Evolutionary conservation across 192 early-diverging fungal species (phyloP), one percentile per base, ranked within the genome.

Genomic region (Lobosporangium transversale): DNA sequence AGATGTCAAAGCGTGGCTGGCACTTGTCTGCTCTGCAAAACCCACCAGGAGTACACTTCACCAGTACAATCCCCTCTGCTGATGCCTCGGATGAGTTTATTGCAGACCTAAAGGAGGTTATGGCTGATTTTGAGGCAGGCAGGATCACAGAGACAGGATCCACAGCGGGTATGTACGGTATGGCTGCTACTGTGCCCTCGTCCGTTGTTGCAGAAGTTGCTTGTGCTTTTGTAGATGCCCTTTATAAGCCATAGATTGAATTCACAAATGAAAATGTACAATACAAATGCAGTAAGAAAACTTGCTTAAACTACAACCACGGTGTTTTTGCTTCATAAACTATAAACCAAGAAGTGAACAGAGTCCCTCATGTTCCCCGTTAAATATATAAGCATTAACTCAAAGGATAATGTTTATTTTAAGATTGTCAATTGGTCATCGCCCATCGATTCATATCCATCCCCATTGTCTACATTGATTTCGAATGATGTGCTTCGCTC

Each of bases 161-260:
- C 0, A 89, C 92, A 7, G 92, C 95, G 14, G 94, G 95, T 36
- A 89, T 98, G 52, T 98, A 98, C 57, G 97, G 97, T 31, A 93
- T 94, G 78, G 94, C 95, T 11, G 91, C 94, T 15, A 91, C 87
- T 11, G 85, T 98, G 3, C 95, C 97, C 0, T 93, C 97, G 60
- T 88, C 86, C 20, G 92, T 98, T 51, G 88, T 97, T 30, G 87
- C 88, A 54, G 97, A 98, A 62, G 92, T 98, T 30, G 88, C 91
- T 33, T 69, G 81, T 35, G 94, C 94, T 10, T 98, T 94, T 80
- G 85, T 98, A 48, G 95, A 98, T 78, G 85, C 91, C 15, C 81
- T 97, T 11, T 92, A 91, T 63, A 88, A 86, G 36, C 88, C 83
- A 10, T 91, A 84, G 74, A 68, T 35, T 12, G 42, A 43, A n/a